Evolutionary conservation across 2,329 filamentous ascomycete species (phyloP), one percentile per base, ranked within the genome.

Genomic region (Sporothrix pseudoabietina): DNA sequence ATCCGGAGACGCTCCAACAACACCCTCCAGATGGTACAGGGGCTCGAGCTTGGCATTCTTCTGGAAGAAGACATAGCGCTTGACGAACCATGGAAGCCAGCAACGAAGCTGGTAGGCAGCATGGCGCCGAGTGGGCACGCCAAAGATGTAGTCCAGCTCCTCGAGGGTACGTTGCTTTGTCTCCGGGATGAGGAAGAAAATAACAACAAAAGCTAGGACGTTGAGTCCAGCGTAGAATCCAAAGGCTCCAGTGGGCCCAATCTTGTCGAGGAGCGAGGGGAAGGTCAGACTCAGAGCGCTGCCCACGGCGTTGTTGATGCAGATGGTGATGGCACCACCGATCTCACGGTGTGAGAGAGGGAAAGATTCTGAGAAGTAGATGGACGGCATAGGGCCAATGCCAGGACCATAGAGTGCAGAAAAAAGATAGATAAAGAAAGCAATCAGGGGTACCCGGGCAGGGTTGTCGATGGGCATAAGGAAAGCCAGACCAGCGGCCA

Each of bases 341-440:
- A 92, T 86, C 78, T 92, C 90, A 77, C 91, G 86, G 79, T 92
- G 90, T 0, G 89, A 90, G 1, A 92, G 85, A 0, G 91, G 90
- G 79, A 90, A 92, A 2, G 91, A 88, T 79, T 92, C 91, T 61
- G 90, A 89, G 4, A 85, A 87, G 81, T 92, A 92, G 0, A 88
- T 87, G 78, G 89, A 92, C 0, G 90, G 90, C 26, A 92, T 89
- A 12, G 88, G 87, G 0, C 89, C 90, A 81, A 92, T 90, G 1
- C 86, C 78, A 3, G 77, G 78, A 1, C 75, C 77, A 73, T 79
- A 79, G 68, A 77, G 76, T 49, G 76, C 77, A 35, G 73, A 69
- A 63, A 79, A 79, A 55, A 79, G 74, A 76, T 78, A 79, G 69
- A 79, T 70, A 63, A 78, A 78, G 76, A 85, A 86, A 41, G 87